phyloP scores from a whole-genome alignment of 1,284 basidiomycete species.

The Sanghuangporus sanghuang region DNA sequence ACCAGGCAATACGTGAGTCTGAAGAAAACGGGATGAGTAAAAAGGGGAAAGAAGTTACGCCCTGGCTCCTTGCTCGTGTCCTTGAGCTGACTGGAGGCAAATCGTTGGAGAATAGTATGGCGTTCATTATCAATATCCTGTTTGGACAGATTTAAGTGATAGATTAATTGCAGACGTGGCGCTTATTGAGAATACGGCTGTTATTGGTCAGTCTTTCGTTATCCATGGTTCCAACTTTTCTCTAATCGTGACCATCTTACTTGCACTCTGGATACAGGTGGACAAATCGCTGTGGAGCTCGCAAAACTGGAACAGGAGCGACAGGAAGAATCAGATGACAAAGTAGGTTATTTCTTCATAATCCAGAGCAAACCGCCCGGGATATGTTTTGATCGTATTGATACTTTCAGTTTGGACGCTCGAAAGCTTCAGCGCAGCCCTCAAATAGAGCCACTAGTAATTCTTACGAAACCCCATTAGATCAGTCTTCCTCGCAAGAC shows the following conservation, averaged over 20 bases:
- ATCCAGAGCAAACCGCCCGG: neutral
- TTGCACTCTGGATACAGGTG: slow-evolving; percentile 38
- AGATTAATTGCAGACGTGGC: slow-evolving; percentile 64
- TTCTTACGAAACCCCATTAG: neutral
- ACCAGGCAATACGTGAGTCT: slow-evolving; percentile 83
- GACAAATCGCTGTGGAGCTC: slow-evolving; percentile 79
- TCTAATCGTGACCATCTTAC: neutral
- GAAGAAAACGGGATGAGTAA: slow-evolving; percentile 78
- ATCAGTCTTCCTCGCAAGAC: neutral
- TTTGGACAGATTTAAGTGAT: neutral
- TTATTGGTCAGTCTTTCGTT: slow-evolving; percentile 54
- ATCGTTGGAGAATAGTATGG: slow-evolving; percentile 69
- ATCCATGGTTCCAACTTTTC: neutral
- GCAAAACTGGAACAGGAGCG: slow-evolving; percentile 41
- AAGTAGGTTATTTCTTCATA: neutral
- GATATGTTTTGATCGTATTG: neutral
- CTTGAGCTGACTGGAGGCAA: slow-evolving; percentile 75
- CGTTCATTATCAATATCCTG: neutral
- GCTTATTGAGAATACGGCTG: slow-evolving; percentile 89
- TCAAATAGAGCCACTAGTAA: neutral
- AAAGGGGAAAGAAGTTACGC: slow-evolving; percentile 89
- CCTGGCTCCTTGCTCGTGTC: slow-evolving; percentile 89
- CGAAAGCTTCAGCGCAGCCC: neutral
- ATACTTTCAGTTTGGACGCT: neutral
- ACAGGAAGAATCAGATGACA: neutral